Conservation (phyloP, 176 grass and related monocot genomes). For the Juncus effusus region DNA sequence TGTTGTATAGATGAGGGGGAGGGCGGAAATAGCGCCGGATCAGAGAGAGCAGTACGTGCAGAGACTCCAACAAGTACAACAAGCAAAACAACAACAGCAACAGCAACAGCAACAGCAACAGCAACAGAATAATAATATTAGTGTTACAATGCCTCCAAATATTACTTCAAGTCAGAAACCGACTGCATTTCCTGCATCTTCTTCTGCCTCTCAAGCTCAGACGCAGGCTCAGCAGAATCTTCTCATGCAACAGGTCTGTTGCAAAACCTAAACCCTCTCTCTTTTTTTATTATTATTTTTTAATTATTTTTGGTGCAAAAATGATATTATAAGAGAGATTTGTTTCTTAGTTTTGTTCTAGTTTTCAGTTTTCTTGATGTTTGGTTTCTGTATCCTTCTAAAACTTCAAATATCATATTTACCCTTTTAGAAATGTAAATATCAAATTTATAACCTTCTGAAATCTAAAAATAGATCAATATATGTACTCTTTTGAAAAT, state of each 20-base stretch:
- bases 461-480: too few species aligned
- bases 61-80: conserved; percentile 67
- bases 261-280: background rate
- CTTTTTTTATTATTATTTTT: background rate
- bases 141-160: conserved; percentile 30
- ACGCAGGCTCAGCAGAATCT: conserved; percentile 56
- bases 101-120: conserved; percentile 55
- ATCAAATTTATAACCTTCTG: too few species aligned
- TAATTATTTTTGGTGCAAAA: background rate
- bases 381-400: too few species aligned
- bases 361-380: too few species aligned
- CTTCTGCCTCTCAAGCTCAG: background rate
- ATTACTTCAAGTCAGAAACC: conserved; percentile 70
- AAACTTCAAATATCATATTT: too few species aligned
- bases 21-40: conserved; percentile 74
- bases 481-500: too few species aligned
- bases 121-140: conserved; percentile 27
- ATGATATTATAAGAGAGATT: too few species aligned
- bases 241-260: conserved; percentile 72
- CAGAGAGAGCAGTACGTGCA: conserved; percentile 87
- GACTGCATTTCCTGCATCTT: conserved; percentile 29
- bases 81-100: conserved; percentile 57
- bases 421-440: too few species aligned
- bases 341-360: too few species aligned
- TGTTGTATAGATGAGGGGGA: conserved; percentile 41